Evolutionary conservation across 106 monocot genomes (phyloP), one percentile per base, ranked within the genome.

Genomic region (Platanthera guangdongensis): DNA sequence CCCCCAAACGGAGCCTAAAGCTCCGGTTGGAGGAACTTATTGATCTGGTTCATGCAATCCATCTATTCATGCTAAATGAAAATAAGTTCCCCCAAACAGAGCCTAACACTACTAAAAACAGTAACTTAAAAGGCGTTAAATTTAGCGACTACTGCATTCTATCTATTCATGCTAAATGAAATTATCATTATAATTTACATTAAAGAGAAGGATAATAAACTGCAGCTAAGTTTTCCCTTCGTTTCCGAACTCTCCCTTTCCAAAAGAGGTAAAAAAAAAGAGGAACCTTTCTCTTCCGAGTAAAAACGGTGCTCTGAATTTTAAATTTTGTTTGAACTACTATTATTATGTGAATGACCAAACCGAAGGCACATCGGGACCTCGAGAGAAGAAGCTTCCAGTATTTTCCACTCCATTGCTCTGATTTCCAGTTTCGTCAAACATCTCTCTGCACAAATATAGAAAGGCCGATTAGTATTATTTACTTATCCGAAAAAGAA

Each of bases 281-380:
- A 39, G 47, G 7, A 28, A 32, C 13, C 19, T 32, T 51, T 39
- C 16, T 50, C 12, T 15, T 68, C 21, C 5, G 59, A 21, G 39
- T 39, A 8, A 21, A n/a, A 60, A 60, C 2, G 59, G 59, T 21
- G 18, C 21, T 60, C n/a, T 19, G 8, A 8, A 52, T 52, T 52
- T 52, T 52, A 25, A 25, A 9, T 30, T 73, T 57, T 76, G 77
- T 64, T 70, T 70, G 13, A 53, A 72, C 10, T 71, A 55, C 16
- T 82, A 79, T 50, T 77, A 82, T 80, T 88, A 50, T 80, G 79
- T 80, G 53, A 88, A 84, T 21, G 79, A 79, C 87, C 87, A 88
- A 48, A 82, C 74, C 32, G 87, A 85, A 51, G 77, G 82, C 51
- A 76, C 74, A 82, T 79, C 84, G 19, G 84, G 82, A 52, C 78